A percentile compares a stretch with the other conserved stretches of the same genome.
phyloP scores from a whole-genome alignment of 169 alveolate species.

The Eimeria maxima region DNA sequence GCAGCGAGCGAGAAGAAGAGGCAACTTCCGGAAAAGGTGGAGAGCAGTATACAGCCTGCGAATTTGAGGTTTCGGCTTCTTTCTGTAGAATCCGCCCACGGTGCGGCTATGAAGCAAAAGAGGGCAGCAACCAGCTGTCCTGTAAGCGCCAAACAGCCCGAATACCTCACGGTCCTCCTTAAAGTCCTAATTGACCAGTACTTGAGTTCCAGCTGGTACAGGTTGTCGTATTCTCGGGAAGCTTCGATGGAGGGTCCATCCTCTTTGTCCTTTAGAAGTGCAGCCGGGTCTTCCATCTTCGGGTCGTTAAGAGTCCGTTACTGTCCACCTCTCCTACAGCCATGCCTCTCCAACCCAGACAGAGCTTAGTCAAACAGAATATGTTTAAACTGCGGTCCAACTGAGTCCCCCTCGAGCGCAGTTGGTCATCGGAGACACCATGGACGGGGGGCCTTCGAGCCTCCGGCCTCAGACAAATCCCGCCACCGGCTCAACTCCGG shows the following conservation, averaged over 20 bases:
- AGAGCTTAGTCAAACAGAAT: background rate
- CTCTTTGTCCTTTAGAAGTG: constrained; percentile 5
- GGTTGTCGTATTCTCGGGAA: background rate
- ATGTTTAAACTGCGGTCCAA: background rate
- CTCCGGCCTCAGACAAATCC: constrained; percentile 12
- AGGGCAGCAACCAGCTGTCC: constrained; percentile 59
- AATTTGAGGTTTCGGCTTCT: background rate
- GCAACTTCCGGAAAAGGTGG: constrained; percentile 38
- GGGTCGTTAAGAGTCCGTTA: background rate
- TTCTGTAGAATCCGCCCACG: constrained; percentile 50
- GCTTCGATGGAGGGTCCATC: background rate
- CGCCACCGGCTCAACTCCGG: background rate
- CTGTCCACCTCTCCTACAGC: background rate
- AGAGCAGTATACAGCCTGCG: constrained; percentile 27
- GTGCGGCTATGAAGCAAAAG: constrained; percentile 40
- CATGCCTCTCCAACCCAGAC: background rate
- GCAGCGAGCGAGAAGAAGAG: constrained; percentile 25
- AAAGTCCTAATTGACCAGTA: constrained; percentile 15
- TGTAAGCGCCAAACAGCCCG: constrained; percentile 15
- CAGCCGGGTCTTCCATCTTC: constrained; percentile 42
- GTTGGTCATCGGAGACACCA: background rate
- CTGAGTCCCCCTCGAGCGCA: background rate
- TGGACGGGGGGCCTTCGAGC: background rate
- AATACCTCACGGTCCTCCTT: constrained; percentile 30
- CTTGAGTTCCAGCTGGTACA: constrained; percentile 34